Percentiles rank a stretch among this genome's conserved stretches.
Evolutionary conservation across 2,329 filamentous ascomycete genomes (phyloP).

Genomic region (Fusarium dlaminii): DNA sequence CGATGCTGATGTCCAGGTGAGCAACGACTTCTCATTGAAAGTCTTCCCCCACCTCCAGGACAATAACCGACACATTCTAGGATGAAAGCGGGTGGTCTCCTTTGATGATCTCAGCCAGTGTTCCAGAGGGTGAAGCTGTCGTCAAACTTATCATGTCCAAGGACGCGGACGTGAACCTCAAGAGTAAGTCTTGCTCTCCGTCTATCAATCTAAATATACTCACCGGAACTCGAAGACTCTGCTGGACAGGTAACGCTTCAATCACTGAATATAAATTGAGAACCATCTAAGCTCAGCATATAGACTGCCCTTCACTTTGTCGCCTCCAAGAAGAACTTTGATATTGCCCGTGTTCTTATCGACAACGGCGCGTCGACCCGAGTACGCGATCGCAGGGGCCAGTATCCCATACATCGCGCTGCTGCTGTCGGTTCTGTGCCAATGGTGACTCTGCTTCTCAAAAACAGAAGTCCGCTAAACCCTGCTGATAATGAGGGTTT

Average conservation of each 20-base stretch:
- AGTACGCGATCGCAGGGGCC: constrained; percentile 85
- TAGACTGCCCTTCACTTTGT: constrained; percentile 92
- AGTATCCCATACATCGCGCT: constrained; percentile 89
- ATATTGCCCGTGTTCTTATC: constrained; percentile 81
- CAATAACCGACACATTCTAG: constrained; percentile 47
- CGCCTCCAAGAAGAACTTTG: constrained; percentile 87
- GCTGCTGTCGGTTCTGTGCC: constrained; percentile 91
- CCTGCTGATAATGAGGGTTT: constrained; percentile 83
- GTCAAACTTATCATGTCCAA: constrained; percentile 74
- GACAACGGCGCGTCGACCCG: constrained; percentile 79
- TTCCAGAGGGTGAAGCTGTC: constrained; percentile 76
- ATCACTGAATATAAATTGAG: neutral
- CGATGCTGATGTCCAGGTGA: constrained; percentile 82
- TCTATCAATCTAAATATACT: neutral
- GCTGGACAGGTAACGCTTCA: constrained; percentile 65
- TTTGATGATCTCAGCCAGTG: constrained; percentile 82
- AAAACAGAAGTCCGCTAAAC: constrained; percentile 82
- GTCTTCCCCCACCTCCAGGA: neutral
- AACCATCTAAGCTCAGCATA: neutral
- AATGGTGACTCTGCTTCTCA: constrained; percentile 81
- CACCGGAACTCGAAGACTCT: constrained; percentile 59
- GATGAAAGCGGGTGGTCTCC: constrained; percentile 85
- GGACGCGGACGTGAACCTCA: constrained; percentile 77
- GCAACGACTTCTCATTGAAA: neutral
- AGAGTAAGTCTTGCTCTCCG: constrained; percentile 60